Evolutionary conservation across 441 rosid genomes (phyloP), one percentile per base, ranked within the genome.

Genomic region (Breynia disticha): DNA sequence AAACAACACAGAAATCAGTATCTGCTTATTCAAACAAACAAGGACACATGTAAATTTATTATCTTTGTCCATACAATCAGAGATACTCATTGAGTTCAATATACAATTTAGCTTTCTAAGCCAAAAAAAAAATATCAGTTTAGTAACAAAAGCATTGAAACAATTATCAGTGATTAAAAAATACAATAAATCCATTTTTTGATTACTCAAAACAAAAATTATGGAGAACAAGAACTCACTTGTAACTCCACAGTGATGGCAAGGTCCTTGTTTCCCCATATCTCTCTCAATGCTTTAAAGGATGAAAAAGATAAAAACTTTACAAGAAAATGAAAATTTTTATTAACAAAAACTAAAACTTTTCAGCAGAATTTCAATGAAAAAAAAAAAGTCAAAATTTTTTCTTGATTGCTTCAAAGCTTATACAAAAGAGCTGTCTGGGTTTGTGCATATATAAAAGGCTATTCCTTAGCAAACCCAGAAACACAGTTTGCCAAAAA

Each of bases 231-330:
- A 83, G 74, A 75, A 86, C 97, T 94, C 99, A 94, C 99, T 94
- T 76, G 95, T 81, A 77, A 87, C 99, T 78, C 99, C 99, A 79
- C 99, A 94, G 86, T 94, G 97, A 67, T 67, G 79, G 91, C 99
- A 94, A 79, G 99, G 99, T 19, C 97, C 96, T 77, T 94, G 97
- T 88, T 94, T 94, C 54, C 99, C 97, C 99, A 90, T 94, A 17
- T 66, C 71, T 74, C 56, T 62, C 71, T 67, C 67, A 46, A 51
- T 48, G 17, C 28, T 22, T 41, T 38, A 44, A 72, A 56, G 52
- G 38, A 55, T 60, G 57, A 56, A 67, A 66, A 63, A 60, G 64
- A 55, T 43, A 50, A 67, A 61, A 71, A 57, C 68, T 51, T 50
- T 55, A 46, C 55, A 61, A 51, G 45, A 54, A 48, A 37, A 45